Evolutionary conservation across 2,329 filamentous ascomycete genomes (phyloP).

Genomic region (Alternaria gaisen): DNA sequence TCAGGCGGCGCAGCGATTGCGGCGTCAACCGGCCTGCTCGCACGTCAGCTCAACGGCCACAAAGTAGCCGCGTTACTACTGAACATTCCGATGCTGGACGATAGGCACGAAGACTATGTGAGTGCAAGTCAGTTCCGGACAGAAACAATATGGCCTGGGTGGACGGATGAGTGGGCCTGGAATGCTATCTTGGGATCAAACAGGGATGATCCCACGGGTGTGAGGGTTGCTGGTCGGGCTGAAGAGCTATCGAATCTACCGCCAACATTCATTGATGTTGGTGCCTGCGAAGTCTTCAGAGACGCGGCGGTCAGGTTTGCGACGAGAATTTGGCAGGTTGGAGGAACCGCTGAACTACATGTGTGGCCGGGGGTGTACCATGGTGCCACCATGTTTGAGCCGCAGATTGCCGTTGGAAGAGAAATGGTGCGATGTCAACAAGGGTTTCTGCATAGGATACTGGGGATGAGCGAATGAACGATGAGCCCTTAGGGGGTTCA

Average conservation of each 20-base stretch:
- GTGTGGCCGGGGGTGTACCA: not conserved
- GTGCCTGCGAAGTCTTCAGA: not conserved
- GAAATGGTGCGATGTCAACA: too few relatives aligned
- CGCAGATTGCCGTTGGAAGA: not conserved
- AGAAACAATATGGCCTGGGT: slow-evolving; percentile 47
- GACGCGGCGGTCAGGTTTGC: not conserved
- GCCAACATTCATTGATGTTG: not conserved
- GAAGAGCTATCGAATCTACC: too few relatives aligned
- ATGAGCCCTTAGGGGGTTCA: too few relatives aligned
- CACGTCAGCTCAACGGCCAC: slow-evolving; percentile 37
- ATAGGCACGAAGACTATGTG: slow-evolving; percentile 45
- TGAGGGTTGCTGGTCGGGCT: too few relatives aligned
- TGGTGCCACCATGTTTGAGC: not conserved
- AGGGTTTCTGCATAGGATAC: not conserved
- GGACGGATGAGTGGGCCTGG: slow-evolving; percentile 56
- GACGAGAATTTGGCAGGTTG: not conserved
- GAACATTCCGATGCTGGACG: slow-evolving; percentile 60
- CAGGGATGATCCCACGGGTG: not conserved
- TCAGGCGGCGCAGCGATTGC: slow-evolving; percentile 13
- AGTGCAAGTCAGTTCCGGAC: slow-evolving; percentile 47
- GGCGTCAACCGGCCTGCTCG: slow-evolving; percentile 51
- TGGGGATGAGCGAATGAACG: not conserved
- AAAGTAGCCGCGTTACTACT: slow-evolving; percentile 54
- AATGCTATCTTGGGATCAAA: slow-evolving; percentile 3
- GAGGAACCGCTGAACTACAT: not conserved